A percentile compares a stretch with the other conserved stretches of the same genome.
Conservation (phyloP, 345 rosid genomes). For the Moricandia arvensis region DNA sequence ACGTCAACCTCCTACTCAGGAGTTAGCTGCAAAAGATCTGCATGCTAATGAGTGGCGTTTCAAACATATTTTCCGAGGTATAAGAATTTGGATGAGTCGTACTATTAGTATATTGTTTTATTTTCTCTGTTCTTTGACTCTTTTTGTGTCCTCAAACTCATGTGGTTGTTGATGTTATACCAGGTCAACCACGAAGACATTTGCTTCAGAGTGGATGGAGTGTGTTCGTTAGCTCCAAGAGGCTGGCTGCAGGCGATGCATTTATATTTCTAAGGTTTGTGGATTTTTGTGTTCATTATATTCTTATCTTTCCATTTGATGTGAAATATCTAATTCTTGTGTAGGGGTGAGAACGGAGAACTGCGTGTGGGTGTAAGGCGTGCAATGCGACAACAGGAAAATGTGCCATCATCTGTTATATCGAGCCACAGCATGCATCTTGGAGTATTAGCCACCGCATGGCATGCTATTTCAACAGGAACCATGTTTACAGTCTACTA, state of each 20-base stretch:
- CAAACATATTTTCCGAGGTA: constrained; percentile 84
- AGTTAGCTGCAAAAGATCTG: constrained; percentile 75
- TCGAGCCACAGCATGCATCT: constrained; percentile 97
- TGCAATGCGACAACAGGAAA: constrained; percentile 79
- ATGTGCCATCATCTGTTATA: constrained; percentile 76
- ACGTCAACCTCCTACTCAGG: constrained; percentile 79
- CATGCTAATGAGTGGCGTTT: constrained; percentile 81
- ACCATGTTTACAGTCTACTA: constrained; percentile 86
- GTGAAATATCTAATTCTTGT: constrained; percentile 12
- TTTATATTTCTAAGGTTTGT: constrained; percentile 80
- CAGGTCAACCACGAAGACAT: constrained; percentile 90
- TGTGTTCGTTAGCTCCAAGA: constrained; percentile 80
- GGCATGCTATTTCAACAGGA: constrained; percentile 73
- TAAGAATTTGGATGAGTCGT: neutral
- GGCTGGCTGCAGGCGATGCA: constrained; percentile 88
- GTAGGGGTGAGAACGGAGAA: constrained; percentile 81
- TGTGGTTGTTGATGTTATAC: constrained; percentile 11
- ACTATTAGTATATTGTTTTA: neutral
- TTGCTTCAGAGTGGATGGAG: constrained; percentile 96
- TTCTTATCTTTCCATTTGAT: neutral
- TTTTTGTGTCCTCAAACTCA: neutral
- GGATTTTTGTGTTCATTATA: neutral
- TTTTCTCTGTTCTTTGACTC: neutral
- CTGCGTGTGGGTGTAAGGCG: constrained; percentile 86
- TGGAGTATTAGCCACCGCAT: constrained; percentile 86